A percentile compares a stretch with the other conserved stretches of the same genome.
These are phyloP conservation scores for Kodamaea neixiangensis DNA, from an alignment of 805 yeast genomes.

Conservation along the genomic window DNA sequence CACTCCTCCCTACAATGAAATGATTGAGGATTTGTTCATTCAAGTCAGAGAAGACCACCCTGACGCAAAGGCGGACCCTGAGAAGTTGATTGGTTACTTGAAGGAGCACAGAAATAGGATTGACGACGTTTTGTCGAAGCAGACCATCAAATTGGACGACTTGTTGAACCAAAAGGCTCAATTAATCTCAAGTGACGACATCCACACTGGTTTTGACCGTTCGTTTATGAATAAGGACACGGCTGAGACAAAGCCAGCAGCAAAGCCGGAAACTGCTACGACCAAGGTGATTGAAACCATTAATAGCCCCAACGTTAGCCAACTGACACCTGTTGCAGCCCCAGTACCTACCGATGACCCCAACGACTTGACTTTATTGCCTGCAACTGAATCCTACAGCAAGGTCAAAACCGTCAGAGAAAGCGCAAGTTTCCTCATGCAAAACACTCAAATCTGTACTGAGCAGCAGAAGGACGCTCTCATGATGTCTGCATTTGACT, in stretches of 20 bases:
- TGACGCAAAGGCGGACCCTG: constrained; percentile 43
- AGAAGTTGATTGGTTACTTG: constrained; percentile 39
- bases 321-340: constrained; percentile 4
- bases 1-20: constrained; percentile 76
- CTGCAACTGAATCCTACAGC: constrained; percentile 68
- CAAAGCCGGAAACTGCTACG: constrained; percentile 10
- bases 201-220: constrained; percentile 88
- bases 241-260: constrained; percentile 21
- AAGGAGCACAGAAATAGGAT: constrained; percentile 70
- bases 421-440: constrained; percentile 53
- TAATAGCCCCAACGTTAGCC: constrained; percentile 23
- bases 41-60: constrained; percentile 68
- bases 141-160: constrained; percentile 63
- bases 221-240: constrained; percentile 70
- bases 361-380: constrained; percentile 19
- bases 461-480: constrained; percentile 90
- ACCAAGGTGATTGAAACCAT: constrained; percentile 27
- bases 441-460: constrained; percentile 68
- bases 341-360: constrained; percentile 9
- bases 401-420: constrained; percentile 49
- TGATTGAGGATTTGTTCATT: constrained; percentile 87
- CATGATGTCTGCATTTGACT: constrained; percentile 89
- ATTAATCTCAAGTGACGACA: constrained; percentile 87
- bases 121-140: constrained; percentile 62
- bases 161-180: constrained; percentile 68